Base-by-base conservation (phyloP, 305 asterid genomes). In the Solanum chacoense region DNA sequence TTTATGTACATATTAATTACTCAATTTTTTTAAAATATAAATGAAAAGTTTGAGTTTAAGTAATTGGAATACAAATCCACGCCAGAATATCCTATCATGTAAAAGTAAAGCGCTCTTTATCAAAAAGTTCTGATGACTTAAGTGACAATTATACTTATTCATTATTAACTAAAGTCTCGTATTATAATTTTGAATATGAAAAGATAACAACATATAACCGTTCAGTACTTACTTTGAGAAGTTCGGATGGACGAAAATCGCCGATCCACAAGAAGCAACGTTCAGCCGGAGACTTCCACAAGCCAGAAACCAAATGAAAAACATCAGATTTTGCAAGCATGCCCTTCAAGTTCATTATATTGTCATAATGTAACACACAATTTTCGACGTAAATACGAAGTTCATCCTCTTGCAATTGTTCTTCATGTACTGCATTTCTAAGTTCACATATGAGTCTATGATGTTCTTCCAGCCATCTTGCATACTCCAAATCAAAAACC, bases 251-350 rank as follows among this genome's bases (percentile, higher is more conserved):
- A 20, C 99, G 96, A 92, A 96, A 94, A 73, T 95, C 99, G 0
- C 99, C 99, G 13, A 97, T 87, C 99, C 99, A 97, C 92, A 96
- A 89, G 93, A 96, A 96, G 91, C 98, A 96, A 0, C 99, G 93
- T 89, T 97, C 99, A 0, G 98, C 98, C 7, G 99, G 99, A 36
- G 99, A 94, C 90, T 92, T 95, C 98, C 99, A 97, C 89, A 87
- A 91, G 91, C 99, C 99, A 73, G 98, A 95, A 88, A 95, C 69
- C 7, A 96, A 91, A 91, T 97, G 99, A 89, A 97, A 95, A 11
- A 96, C 96, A 31, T 97, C 99, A n/a, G 95, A 84, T 79, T 94
- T 96, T 0, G 93, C 94, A 2, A 95, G 90, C 90, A 95, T 92
- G 88, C 92, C 87, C 88, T 96, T 97, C 28, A 95, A 94, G 88